Base-by-base conservation (phyloP, 2,329 filamentous ascomycete genomes). In the Mycocentrospora acerina region DNA sequence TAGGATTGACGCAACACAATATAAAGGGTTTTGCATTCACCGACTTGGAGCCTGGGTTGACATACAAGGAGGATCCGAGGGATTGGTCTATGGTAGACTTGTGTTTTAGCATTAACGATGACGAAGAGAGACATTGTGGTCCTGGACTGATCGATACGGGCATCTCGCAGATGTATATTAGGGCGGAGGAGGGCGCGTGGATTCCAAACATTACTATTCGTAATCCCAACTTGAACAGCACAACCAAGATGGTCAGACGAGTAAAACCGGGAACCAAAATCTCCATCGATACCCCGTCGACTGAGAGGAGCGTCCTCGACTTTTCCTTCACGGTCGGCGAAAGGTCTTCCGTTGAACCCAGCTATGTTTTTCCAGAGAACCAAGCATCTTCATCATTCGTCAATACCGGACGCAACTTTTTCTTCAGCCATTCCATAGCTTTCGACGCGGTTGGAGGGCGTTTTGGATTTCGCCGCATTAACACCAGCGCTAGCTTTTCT, bases 71-170 rank as follows among this genome's bases (percentile, higher is more conserved):
- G 12, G 63, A 67, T 32, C 24, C 44, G 10, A 51, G 62, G 18
- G 64, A 67, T 24, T 66, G 62, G 61, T 55, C 58, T 8, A 67
- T 66, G 61, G 51, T 51, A 18, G 46, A 47, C 10, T 60, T 60
- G 59, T 56, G 54, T 36, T 62, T 66, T 32, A 52, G 51, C 22
- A 30, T 62, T 17, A 49, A 65, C 17, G 55, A 46, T 18, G 30
- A 42, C 14, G 42, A 37, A 13, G 19, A 22, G 9, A 38, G 28
- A 4, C 56, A 53, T 31, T 57, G 52, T 29, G 64, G 64, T 11
- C 40, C 48, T 30, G 56, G 51, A 7, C 53, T 66, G 4, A 46
- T 66, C 15, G 64, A 67, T 31, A 65, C 60, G 3, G 62, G 62
- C 7, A 59, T 67, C 33, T 28, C 53, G 4, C 60, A 66, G 15